phyloP scores from a whole-genome alignment of 805 yeast genomes.

The Saturnispora sekii region DNA sequence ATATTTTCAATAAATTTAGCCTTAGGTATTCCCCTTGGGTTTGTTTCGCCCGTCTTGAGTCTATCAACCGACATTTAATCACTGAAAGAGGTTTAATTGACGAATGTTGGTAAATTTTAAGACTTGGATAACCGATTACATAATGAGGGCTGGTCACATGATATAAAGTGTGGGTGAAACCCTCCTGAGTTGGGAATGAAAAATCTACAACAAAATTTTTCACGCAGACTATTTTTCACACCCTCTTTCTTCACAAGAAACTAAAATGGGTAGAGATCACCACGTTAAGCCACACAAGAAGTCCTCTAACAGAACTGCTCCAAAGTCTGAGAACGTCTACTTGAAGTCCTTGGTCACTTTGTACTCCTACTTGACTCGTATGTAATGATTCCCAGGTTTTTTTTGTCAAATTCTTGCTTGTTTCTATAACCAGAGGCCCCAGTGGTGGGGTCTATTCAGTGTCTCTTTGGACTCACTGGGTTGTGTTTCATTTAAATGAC shows the following conservation, averaged over 20 bases:
- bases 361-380: conserved; percentile 99
- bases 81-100: background rate
- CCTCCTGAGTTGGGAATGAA: background rate
- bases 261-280: conserved; percentile 94
- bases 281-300: conserved; percentile 92
- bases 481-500: background rate
- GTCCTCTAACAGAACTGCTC: conserved; percentile 96
- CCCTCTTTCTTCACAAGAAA: conserved; percentile 1
- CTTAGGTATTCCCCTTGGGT: conserved; percentile 93
- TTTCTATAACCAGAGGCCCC: conserved; percentile 7
- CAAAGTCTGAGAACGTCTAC: conserved; percentile 99
- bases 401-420: conserved; percentile 19
- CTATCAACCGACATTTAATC: conserved; percentile 13
- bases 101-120: background rate
- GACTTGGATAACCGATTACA: no score
- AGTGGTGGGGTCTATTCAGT: background rate
- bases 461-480: conserved; percentile 9
- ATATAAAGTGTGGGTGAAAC: background rate
- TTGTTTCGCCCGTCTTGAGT: conserved; percentile 46
- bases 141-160: background rate
- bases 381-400: conserved; percentile 33
- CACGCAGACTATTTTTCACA: background rate
- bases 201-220: background rate
- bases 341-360: conserved; percentile 94
- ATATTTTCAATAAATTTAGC: conserved; percentile 90